Conservation (phyloP, 495 filamentous ascomycete species). For the Penicillium pancosmium region DNA sequence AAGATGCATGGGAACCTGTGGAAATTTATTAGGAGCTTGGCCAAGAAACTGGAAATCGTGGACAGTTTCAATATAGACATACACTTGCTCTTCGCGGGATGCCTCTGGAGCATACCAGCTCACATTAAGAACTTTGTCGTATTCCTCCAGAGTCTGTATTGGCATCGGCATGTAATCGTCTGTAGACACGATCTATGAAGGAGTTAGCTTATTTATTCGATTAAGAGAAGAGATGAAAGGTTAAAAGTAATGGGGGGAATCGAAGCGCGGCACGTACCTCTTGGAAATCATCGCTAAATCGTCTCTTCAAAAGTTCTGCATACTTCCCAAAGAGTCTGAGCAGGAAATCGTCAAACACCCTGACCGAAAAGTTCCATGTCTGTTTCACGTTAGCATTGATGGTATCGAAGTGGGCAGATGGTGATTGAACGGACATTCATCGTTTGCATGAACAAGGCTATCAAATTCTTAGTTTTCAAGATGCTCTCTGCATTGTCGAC, state of each 20-base stretch:
- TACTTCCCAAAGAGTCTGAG: constrained; percentile 90
- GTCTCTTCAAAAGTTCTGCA: constrained; percentile 82
- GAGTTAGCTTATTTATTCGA: constrained; percentile 5
- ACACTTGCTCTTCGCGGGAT: constrained; percentile 72
- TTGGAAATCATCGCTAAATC: constrained; percentile 91
- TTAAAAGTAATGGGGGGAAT: not conserved
- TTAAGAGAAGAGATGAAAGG: not conserved
- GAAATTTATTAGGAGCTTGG: constrained; percentile 13
- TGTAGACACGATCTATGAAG: constrained; percentile 78
- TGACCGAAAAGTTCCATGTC: constrained; percentile 89
- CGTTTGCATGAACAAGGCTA: constrained; percentile 95
- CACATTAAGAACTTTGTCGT: constrained; percentile 90
- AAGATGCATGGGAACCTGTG: constrained; percentile 84
- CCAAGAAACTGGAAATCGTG: constrained; percentile 6
- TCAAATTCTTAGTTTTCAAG: constrained; percentile 86
- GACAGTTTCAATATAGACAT: constrained; percentile 52
- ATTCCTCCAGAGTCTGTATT: constrained; percentile 85
- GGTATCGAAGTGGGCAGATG: not conserved
- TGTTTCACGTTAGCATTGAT: constrained; percentile 33
- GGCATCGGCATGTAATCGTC: constrained; percentile 99
- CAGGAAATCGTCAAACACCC: constrained; percentile 77
- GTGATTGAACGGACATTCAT: constrained; percentile 69
- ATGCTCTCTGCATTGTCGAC: constrained; percentile 83
- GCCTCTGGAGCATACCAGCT: constrained; percentile 91
- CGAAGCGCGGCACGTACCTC: constrained; percentile 56